Conservation (phyloP, 2,329 filamentous ascomycete species). For the Cordyceps tenuipes region DNA sequence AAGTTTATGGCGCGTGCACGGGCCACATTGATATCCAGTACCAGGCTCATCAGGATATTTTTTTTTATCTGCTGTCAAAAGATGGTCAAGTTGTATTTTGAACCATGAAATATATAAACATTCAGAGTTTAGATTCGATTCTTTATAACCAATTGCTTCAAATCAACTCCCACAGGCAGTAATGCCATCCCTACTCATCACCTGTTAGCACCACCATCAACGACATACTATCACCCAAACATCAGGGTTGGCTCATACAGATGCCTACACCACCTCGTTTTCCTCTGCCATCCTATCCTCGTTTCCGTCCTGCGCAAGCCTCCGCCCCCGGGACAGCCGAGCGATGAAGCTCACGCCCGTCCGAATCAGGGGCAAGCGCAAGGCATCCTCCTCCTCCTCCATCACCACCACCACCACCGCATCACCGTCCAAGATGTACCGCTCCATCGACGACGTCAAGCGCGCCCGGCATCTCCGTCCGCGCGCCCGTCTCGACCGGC, state of each 20-base stretch:
- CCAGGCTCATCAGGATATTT: background rate
- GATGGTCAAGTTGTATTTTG: background rate
- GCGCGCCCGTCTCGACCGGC: conserved; percentile 22
- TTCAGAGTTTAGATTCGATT: no score
- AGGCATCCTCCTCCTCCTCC: conserved; percentile 14
- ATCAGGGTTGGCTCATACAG: background rate
- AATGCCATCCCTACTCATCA: background rate
- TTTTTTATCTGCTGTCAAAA: background rate
- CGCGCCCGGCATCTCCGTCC: conserved; percentile 20
- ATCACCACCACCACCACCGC: background rate
- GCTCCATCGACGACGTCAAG: conserved; percentile 20
- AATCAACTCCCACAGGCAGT: no score
- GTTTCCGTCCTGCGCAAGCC: background rate
- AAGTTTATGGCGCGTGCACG: conserved; percentile 8
- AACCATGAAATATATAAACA: no score
- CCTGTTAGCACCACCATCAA: background rate
- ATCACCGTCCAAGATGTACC: conserved; percentile 3
- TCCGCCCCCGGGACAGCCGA: background rate
- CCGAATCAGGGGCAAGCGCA: conserved; percentile 38
- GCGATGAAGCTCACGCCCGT: conserved; percentile 42
- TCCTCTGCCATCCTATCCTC: no score
- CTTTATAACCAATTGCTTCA: no score
- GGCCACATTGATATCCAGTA: background rate
- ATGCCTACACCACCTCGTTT: background rate
- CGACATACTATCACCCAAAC: background rate